phyloP scores from a whole-genome alignment of 495 filamentous ascomycete genomes.

The Daldinia loculata region DNA sequence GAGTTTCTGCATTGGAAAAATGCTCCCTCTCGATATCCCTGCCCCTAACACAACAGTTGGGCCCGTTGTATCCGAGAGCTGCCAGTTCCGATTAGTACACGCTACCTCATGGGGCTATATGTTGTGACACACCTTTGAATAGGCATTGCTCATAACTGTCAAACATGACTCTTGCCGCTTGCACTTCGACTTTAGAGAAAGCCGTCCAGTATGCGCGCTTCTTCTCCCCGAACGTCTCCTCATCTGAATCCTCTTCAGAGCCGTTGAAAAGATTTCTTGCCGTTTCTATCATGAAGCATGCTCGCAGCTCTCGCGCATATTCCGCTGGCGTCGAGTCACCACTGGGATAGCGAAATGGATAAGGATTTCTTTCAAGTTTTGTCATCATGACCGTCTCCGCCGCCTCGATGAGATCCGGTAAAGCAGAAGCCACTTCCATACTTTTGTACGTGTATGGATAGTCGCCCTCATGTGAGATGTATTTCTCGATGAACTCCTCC shows the following conservation, averaged over 20 bases:
- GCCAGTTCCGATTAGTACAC: neutral
- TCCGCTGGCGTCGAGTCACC: neutral
- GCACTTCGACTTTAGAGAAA: neutral
- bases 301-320: neutral
- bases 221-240: too few species aligned
- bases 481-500: neutral
- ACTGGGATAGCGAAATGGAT: neutral
- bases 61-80: too few species aligned
- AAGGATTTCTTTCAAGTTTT: neutral
- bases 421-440: neutral
- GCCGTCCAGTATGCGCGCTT: neutral
- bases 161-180: neutral
- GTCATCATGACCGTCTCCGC: neutral
- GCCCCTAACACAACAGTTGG: too few species aligned
- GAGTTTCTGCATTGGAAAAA: too few species aligned
- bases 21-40: too few species aligned
- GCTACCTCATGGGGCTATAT: neutral
- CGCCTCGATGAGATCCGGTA: neutral
- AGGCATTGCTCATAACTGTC: neutral
- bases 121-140: neutral
- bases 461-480: neutral
- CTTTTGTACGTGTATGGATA: neutral
- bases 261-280: conserved; percentile 10
- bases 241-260: too few species aligned
- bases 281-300: conserved; percentile 12